Base-by-base conservation (phyloP, 2,329 filamentous ascomycete species). In the Aspergillus novofumigatus region DNA sequence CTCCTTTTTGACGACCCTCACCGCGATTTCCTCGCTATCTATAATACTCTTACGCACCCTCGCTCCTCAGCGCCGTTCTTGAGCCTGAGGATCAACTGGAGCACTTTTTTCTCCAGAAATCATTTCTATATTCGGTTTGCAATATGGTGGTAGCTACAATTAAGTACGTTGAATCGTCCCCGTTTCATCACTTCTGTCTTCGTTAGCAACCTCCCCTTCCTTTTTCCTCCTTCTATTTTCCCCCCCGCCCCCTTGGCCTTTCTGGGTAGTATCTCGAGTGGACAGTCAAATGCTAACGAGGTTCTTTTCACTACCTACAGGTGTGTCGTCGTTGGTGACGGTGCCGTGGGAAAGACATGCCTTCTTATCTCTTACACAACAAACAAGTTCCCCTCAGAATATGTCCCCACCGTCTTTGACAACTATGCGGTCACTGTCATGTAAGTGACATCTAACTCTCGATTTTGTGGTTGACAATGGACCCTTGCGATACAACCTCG, bases 371-470 rank as follows among this genome's bases (percentile, higher is more conserved):
- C 91, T 76, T 99, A 99, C 80, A 99, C 94, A 64, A 99, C 94
- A 64, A 99, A 99, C 84, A 97, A 97, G 72, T 99, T 99, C 77
- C 94, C 94, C 38, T 97, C 92, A 70, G 94, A 99, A 92, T 99
- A 99, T 77, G 94, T 99, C 58, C 94, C 94, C 53, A 99, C 94
- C 29, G 94, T 99, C 63, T 99, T 99, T 78, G 94, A 99, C 78
- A 99, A 99, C 80, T 99, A 99, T 84, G 94, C 94, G 57, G 94
- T 99, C 75, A 99, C 94, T 65, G 94, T 99, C 67, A 99, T 99
- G 94, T 97, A 84, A 87, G 92, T 88, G 32, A 17, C 32, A 38
- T 38, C 32, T 7, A 17, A 38, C 32, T 7, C 32, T 35, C 56
- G 59, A 52, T 7, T 54, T 32, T 42, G 17, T 26, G n/a, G 17